Percentiles rank a stretch among this genome's conserved stretches.
phyloP scores from a whole-genome alignment of 2,329 filamentous ascomycete genomes.

The Talaromyces piceae region DNA sequence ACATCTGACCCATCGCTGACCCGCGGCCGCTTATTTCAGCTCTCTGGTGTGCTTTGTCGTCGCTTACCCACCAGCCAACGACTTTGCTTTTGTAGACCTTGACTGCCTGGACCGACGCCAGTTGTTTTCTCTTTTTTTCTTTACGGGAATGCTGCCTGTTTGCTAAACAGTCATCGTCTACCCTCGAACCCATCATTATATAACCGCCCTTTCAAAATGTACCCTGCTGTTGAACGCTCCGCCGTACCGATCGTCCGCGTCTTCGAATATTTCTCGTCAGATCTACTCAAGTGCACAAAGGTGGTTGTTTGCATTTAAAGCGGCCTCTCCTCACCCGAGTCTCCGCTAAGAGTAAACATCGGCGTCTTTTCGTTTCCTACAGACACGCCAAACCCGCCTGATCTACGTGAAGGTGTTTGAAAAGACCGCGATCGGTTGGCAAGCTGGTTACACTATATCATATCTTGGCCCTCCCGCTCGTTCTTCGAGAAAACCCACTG shows the following conservation, averaged over 20 bases:
- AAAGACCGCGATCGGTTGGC: conserved; percentile 11
- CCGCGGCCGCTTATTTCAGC: too few species aligned
- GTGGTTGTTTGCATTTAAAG: conserved; percentile 7
- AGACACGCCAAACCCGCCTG: conserved; percentile 5
- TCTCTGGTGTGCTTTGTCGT: background rate
- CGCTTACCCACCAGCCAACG: background rate
- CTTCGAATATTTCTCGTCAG: conserved; percentile 25
- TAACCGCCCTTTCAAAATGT: conserved; percentile 29
- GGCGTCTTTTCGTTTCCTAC: background rate
- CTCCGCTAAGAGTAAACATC: conserved; percentile 3
- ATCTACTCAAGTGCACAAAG: conserved; percentile 23
- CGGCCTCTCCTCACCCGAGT: background rate
- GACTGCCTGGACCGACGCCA: conserved; percentile 12
- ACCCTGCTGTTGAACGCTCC: conserved; percentile 26
- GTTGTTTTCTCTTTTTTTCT: conserved; percentile 11
- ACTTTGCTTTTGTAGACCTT: conserved; percentile 5
- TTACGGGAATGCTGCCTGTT: conserved; percentile 25
- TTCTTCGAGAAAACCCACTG: background rate
- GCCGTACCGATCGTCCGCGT: conserved; percentile 31
- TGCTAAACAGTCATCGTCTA: conserved; percentile 24
- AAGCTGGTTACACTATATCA: conserved; percentile 6
- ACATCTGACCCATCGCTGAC: too few species aligned
- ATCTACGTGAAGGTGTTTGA: conserved; percentile 10
- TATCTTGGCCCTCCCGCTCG: background rate
- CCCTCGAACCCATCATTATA: conserved; percentile 19